Percentiles rank a stretch among this genome's conserved stretches.
Evolutionary conservation across 768 basidiomycete genomes (phyloP).

Genomic region (Trichaptum fuscoviolaceum): DNA sequence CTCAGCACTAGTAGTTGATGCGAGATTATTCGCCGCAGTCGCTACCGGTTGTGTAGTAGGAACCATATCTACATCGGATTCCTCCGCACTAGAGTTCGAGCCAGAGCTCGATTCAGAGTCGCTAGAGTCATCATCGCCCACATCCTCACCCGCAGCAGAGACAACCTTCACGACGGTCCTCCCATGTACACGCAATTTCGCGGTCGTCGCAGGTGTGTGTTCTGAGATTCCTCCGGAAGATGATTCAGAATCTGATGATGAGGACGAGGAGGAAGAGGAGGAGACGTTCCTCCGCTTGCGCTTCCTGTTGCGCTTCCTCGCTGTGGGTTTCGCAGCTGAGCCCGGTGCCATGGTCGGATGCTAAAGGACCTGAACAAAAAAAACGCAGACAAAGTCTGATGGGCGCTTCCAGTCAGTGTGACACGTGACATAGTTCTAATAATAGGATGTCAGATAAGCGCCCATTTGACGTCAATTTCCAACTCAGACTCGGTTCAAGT

Average conservation of each 20-base stretch:
- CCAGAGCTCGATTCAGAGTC: not conserved
- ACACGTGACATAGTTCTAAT: too few relatives aligned
- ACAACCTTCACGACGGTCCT: not conserved
- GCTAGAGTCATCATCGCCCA: not conserved
- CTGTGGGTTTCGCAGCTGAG: not conserved
- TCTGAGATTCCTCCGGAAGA: not conserved
- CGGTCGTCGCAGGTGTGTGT: not conserved
- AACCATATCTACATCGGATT: not conserved
- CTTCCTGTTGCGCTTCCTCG: not conserved
- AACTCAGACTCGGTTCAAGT: not conserved
- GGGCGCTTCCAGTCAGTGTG: too few relatives aligned
- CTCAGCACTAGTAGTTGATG: not conserved
- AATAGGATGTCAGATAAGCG: too few relatives aligned
- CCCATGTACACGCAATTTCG: not conserved
- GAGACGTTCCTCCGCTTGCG: constrained; percentile 2
- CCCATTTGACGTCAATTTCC: not conserved
- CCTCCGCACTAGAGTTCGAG: not conserved
- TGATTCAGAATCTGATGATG: not conserved
- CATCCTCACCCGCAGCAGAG: not conserved
- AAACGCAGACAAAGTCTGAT: not conserved
- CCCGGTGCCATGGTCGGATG: not conserved
- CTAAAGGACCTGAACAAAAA: not conserved
- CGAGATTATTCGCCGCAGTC: not conserved
- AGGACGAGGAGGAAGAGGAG: not conserved
- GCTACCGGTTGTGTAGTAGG: not conserved